Evolutionary conservation across 208 protist species (phyloP).

Genomic region (Trypanosoma theileri): DNA sequence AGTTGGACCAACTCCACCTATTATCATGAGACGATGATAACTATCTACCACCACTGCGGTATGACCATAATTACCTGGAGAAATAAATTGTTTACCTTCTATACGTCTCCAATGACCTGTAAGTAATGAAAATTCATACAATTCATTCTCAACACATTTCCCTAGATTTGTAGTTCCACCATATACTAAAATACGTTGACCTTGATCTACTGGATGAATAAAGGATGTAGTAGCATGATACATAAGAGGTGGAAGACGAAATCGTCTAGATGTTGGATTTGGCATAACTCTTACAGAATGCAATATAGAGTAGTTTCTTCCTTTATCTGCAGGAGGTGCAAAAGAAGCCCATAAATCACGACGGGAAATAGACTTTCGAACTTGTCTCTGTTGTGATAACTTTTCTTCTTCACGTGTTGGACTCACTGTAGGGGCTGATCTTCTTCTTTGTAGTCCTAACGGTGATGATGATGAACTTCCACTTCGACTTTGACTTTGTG

Average conservation of each 20-base stretch:
- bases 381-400: neutral
- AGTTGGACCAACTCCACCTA: slow-evolving; percentile 76
- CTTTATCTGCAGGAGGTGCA: slow-evolving; percentile 32
- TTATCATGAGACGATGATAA: slow-evolving; percentile 60
- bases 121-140: slow-evolving; percentile 86
- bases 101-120: slow-evolving; percentile 75
- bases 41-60: slow-evolving; percentile 53
- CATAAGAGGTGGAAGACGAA: slow-evolving; percentile 62
- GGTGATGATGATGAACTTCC: neutral
- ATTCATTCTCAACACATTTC: slow-evolving; percentile 55
- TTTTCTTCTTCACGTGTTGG: neutral
- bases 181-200: slow-evolving; percentile 82
- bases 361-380: slow-evolving; percentile 22
- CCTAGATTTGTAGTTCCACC: slow-evolving; percentile 51
- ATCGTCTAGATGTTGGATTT: slow-evolving; percentile 42
- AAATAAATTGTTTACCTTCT: slow-evolving; percentile 71
- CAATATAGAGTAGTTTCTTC: slow-evolving; percentile 57
- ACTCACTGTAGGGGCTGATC: neutral
- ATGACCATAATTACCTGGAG: slow-evolving; percentile 79
- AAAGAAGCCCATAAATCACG: slow-evolving; percentile 75
- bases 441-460: neutral
- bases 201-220: slow-evolving; percentile 45
- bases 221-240: slow-evolving; percentile 70
- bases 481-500: neutral
- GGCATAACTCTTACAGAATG: slow-evolving; percentile 63